Evolutionary conservation across 768 basidiomycete species (phyloP).

Genomic region (Hortiboletus campestris): DNA sequence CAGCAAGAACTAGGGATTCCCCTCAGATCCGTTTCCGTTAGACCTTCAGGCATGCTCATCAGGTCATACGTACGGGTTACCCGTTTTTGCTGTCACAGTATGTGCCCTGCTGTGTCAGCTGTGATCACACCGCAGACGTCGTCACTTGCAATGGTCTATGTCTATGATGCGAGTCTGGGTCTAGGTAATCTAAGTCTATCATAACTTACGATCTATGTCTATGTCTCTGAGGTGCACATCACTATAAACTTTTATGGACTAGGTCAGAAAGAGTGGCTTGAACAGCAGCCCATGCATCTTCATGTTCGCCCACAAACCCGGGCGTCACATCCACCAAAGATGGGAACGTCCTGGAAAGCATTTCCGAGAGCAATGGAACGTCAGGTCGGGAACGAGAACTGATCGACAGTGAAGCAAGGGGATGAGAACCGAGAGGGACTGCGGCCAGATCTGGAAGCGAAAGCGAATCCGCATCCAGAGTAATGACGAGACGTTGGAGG

Average conservation of each 20-base stretch:
- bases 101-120: too few species aligned
- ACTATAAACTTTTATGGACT: background rate
- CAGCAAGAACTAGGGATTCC: too few species aligned
- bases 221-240: background rate
- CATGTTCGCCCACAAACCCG: conserved; percentile 29
- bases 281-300: conserved; percentile 29
- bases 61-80: too few species aligned
- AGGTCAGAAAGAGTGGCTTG: conserved; percentile 6
- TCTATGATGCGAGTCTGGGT: background rate
- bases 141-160: conserved; percentile 1
- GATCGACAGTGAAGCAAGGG: conserved; percentile 37
- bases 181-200: background rate
- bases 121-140: too few species aligned
- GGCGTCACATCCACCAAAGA: conserved; percentile 36
- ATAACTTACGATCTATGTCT: background rate
- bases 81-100: too few species aligned
- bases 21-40: too few species aligned
- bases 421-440: background rate
- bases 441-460: background rate
- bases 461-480: conserved; percentile 10
- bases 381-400: conserved; percentile 32
- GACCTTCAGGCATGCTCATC: too few species aligned
- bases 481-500: conserved; percentile 19
- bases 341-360: conserved; percentile 41
- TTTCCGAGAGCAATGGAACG: conserved; percentile 23